Evolutionary conservation across 2,329 filamentous ascomycete species (phyloP), one percentile per base, ranked within the genome.

Genomic region (Ceratocystis harringtonii): DNA sequence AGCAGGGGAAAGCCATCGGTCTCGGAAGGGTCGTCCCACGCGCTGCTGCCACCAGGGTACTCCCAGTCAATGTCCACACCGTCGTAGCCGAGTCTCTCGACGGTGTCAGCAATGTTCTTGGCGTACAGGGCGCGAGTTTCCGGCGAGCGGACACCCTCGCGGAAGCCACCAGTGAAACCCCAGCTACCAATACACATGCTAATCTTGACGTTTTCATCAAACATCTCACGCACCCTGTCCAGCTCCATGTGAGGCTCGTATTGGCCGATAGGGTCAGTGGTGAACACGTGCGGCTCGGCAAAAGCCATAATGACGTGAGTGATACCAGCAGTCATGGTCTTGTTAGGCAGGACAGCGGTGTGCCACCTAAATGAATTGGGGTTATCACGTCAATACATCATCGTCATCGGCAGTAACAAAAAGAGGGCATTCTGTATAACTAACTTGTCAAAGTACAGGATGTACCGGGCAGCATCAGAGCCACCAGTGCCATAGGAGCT

Each of bases 111-210:
- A 1, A 90, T 78, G 69, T 88, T 88, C 58, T 76, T 76, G 1
- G 86, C 85, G 74, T 87, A 91, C 8, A 74, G 74, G 67, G 78
- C 76, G 17, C 85, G 80, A 1, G 78, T 79, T 1, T 73, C 70
- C 0, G 80, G 76, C 3, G 78, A 78, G 63, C 76, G 78, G 1
- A 84, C 82, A 0, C 80, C 85, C 12, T 72, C 73, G 0, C 80
- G 78, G 70, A 88, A 90, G 0, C 86, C 87, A 6, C 73, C 72
- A 0, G 81, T 84, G 68, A 89, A 84, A 0, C 86, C 87, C 87
- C 88, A 91, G 64, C 87, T 88, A 10, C 88, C 88, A 68, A 91
- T 83, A 25, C 87, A 86, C 50, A 90, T 78, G 76, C 87, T 80
- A 25, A 90, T 74, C 69, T 86, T 85, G 19, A 85, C 84, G 30